These are phyloP conservation scores for Myxozyma geophila DNA, from an alignment of 805 yeast genomes.

Conservation along the genomic window DNA sequence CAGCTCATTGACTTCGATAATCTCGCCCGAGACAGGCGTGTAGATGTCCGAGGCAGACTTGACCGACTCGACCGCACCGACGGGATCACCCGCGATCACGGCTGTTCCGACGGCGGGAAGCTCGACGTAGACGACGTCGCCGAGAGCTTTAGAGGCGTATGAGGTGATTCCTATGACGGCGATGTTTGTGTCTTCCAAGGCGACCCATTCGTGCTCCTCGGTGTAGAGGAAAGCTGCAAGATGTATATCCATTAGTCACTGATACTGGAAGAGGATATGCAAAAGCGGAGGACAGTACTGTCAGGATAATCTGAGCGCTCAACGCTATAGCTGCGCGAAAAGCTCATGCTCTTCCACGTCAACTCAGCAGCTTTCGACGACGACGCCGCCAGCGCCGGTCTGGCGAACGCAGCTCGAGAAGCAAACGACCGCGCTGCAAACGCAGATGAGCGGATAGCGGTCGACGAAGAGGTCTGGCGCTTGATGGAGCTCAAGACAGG, in stretches of 20 bases:
- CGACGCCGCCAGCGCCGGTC: background rate
- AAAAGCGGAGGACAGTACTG: background rate
- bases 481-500: background rate
- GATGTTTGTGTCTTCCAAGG: conserved; percentile 77
- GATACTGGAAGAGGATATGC: background rate
- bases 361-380: background rate
- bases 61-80: conserved; percentile 94
- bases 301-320: background rate
- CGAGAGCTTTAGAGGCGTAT: conserved; percentile 94
- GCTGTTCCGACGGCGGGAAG: conserved; percentile 73
- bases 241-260: background rate
- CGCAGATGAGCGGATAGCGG: background rate
- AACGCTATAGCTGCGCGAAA: background rate
- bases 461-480: background rate
- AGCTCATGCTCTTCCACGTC: background rate
- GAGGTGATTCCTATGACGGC: conserved; percentile 76
- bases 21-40: conserved; percentile 79
- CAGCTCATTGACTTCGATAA: conserved; percentile 69
- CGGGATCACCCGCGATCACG: conserved; percentile 72
- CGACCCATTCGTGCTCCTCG: conserved; percentile 93
- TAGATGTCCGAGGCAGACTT: conserved; percentile 93
- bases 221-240: conserved; percentile 45
- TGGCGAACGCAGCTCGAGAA: background rate
- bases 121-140: conserved; percentile 94
- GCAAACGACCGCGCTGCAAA: conserved; percentile 3